Conservation (phyloP, 2,329 filamentous ascomycete genomes). For the Alternaria arborescens region DNA sequence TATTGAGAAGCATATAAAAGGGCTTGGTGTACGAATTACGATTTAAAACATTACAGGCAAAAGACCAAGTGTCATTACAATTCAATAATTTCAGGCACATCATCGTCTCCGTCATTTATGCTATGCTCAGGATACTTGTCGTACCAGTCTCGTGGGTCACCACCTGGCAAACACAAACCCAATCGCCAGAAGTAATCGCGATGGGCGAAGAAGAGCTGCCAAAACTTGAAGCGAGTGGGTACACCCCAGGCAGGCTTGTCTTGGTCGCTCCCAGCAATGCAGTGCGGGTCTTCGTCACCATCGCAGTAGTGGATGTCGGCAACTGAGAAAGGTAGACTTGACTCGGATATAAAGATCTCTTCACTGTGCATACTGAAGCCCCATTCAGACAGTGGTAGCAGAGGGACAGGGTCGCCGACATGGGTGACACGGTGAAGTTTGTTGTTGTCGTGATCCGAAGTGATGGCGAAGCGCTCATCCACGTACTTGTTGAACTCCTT, state of each 20-base stretch:
- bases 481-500: slow-evolving; percentile 62
- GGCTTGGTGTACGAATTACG: slow-evolving; percentile 4
- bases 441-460: slow-evolving; percentile 28
- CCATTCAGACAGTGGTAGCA: slow-evolving; percentile 87
- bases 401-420: slow-evolving; percentile 83
- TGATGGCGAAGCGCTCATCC: slow-evolving; percentile 59
- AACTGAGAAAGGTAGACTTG: slow-evolving; percentile 71
- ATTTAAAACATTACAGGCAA: not conserved
- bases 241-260: slow-evolving; percentile 47
- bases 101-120: slow-evolving; percentile 22
- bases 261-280: slow-evolving; percentile 68
- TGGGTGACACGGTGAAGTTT: slow-evolving; percentile 84
- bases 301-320: slow-evolving; percentile 75
- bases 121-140: slow-evolving; percentile 52
- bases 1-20: not conserved
- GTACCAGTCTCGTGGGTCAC: slow-evolving; percentile 73
- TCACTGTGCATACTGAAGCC: slow-evolving; percentile 85
- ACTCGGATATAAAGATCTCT: slow-evolving; percentile 84
- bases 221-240: slow-evolving; percentile 74
- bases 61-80: slow-evolving; percentile 17
- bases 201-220: slow-evolving; percentile 92
- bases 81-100: slow-evolving; percentile 27
- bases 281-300: slow-evolving; percentile 75
- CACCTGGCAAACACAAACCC: slow-evolving; percentile 86
- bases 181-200: slow-evolving; percentile 96